Conservation (phyloP, 2,329 filamentous ascomycete genomes). For the Hymenotorrendiella dingleyae region DNA sequence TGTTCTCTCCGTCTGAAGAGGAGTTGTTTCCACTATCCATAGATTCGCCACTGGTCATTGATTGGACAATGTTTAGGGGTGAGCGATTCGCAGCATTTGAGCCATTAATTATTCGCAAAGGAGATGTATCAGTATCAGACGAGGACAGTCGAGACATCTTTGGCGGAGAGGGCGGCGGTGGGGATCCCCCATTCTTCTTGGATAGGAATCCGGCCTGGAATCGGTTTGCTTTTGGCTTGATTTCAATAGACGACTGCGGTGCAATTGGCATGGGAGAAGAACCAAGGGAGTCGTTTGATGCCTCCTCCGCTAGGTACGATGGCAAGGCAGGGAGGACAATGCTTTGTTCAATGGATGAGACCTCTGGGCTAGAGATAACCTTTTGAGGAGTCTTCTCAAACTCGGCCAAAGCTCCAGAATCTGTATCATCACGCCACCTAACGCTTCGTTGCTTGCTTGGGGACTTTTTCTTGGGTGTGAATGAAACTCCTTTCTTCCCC, state of each 20-base stretch:
- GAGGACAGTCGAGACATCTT: constrained; percentile 55
- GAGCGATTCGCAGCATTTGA: constrained; percentile 43
- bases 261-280: constrained; percentile 49
- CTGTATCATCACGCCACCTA: constrained; percentile 87
- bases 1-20: constrained; percentile 28
- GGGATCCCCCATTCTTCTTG: constrained; percentile 57
- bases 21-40: constrained; percentile 34
- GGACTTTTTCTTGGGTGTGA: constrained; percentile 75
- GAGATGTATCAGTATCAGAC: constrained; percentile 47
- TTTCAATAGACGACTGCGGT: constrained; percentile 53
- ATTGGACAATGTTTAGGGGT: constrained; percentile 33
- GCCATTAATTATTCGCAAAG: constrained; percentile 47
- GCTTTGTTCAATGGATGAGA: constrained; percentile 43
- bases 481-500: constrained; percentile 68
- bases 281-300: constrained; percentile 34
- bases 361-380: constrained; percentile 50
- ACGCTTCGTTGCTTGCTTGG: constrained; percentile 65
- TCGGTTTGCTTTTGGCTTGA: constrained; percentile 62
- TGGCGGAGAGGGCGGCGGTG: constrained; percentile 39
- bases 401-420: constrained; percentile 79
- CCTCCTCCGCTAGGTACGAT: constrained; percentile 40
- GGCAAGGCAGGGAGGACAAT: constrained; percentile 45
- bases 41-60: constrained; percentile 10
- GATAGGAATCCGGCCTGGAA: constrained; percentile 88
- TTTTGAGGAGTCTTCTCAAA: constrained; percentile 87